phyloP scores from a whole-genome alignment of 208 protist species.

The Endotrypanum monterogeii region DNA sequence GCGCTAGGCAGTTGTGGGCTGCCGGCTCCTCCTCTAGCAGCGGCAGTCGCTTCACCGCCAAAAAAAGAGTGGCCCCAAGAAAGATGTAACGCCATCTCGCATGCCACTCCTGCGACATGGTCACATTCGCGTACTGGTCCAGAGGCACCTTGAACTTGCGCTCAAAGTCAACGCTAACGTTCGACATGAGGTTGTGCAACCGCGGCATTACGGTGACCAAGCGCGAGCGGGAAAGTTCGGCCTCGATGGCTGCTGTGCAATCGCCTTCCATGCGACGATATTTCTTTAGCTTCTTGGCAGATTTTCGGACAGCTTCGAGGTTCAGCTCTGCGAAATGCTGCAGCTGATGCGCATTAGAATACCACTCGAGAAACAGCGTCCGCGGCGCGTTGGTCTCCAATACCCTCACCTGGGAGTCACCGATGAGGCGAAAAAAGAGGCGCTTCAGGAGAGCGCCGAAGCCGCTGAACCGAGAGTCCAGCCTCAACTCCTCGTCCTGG shows the following conservation, averaged over 20 bases:
- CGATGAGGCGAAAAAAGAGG: conserved; percentile 81
- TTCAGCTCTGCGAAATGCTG: conserved; percentile 92
- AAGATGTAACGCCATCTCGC: conserved; percentile 82
- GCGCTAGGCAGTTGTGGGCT: conserved; percentile 90
- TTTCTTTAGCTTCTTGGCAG: conserved; percentile 89
- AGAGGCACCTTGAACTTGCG: conserved; percentile 86
- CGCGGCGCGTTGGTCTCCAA: conserved; percentile 67
- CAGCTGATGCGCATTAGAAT: conserved; percentile 87
- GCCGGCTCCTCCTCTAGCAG: conserved; percentile 61
- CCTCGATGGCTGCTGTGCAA: conserved; percentile 75
- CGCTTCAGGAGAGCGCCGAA: conserved; percentile 51
- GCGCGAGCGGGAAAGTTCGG: conserved; percentile 67
- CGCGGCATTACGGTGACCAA: conserved; percentile 76
- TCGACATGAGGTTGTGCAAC: conserved; percentile 64
- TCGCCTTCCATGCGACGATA: conserved; percentile 73
- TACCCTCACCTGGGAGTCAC: conserved; percentile 68
- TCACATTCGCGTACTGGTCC: conserved; percentile 78
- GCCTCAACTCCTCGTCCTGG: conserved; percentile 22
- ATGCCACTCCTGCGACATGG: conserved; percentile 71
- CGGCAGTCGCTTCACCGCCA: conserved; percentile 61
- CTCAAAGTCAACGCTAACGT: conserved; percentile 78
- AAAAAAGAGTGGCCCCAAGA: conserved; percentile 69
- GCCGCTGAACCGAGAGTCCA: conserved; percentile 13
- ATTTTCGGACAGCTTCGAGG: conserved; percentile 85
- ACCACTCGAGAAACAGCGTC: conserved; percentile 84